phyloP scores from a whole-genome alignment of 2,329 filamentous ascomycete species.

The Orbilia ellipsospora region DNA sequence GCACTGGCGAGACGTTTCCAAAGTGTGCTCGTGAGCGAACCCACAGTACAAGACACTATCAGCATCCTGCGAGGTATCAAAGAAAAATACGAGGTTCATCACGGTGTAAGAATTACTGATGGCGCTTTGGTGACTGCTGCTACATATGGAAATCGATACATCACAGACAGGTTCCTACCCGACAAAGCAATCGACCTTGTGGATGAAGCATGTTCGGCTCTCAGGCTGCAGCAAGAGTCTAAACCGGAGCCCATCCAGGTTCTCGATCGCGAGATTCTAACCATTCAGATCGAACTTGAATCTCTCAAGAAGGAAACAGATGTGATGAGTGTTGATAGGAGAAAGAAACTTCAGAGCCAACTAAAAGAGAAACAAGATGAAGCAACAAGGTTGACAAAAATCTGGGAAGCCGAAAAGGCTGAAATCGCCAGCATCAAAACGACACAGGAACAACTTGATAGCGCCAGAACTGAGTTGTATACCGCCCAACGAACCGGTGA shows the following conservation, averaged over 20 bases:
- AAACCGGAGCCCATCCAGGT: conserved; percentile 95
- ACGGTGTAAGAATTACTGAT: conserved; percentile 94
- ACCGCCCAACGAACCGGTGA: conserved; percentile 87
- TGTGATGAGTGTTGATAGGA: conserved; percentile 84
- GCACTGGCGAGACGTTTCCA: conserved; percentile 93
- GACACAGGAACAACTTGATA: conserved; percentile 87
- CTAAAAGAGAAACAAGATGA: conserved; percentile 82
- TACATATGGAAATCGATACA: conserved; percentile 92
- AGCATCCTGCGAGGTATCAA: conserved; percentile 95
- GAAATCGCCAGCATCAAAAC: conserved; percentile 90
- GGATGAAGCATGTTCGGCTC: conserved; percentile 90
- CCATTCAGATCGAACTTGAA: conserved; percentile 95
- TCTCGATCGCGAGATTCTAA: conserved; percentile 94
- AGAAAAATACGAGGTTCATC: conserved; percentile 96
- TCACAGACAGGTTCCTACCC: conserved; percentile 93
- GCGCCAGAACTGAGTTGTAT: conserved; percentile 84
- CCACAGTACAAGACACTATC: conserved; percentile 89
- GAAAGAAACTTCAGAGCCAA: conserved; percentile 83
- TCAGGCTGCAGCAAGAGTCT: conserved; percentile 93
- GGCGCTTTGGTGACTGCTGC: conserved; percentile 90
- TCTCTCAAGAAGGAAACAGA: conserved; percentile 95
- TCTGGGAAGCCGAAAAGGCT: conserved; percentile 88
- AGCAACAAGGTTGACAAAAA: conserved; percentile 76
- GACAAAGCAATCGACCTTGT: conserved; percentile 98
- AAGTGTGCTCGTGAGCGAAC: conserved; percentile 92